A percentile compares a stretch with the other conserved stretches of the same genome.
Conservation (phyloP, 1,139 yeast genomes). For the Kurtzmaniella quercitrusa region DNA sequence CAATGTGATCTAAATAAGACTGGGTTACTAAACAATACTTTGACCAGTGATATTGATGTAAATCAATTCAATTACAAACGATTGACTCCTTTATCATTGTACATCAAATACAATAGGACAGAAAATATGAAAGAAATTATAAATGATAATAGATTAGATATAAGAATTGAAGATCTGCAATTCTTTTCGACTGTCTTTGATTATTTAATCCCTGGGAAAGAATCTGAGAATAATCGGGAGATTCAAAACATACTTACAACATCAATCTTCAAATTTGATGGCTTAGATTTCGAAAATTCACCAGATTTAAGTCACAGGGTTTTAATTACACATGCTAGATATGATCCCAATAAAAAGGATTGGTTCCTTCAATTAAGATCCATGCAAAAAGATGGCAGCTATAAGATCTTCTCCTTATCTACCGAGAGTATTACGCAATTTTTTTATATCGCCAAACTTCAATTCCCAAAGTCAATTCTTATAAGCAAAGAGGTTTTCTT, state of each 20-base stretch:
- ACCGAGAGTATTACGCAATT: slow-evolving; percentile 15
- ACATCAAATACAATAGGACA: slow-evolving; percentile 63
- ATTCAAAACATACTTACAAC: slow-evolving; percentile 2
- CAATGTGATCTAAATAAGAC: slow-evolving; percentile 41
- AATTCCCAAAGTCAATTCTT: slow-evolving; percentile 32
- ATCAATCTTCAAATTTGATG: neutral
- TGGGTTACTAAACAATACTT: slow-evolving; percentile 24
- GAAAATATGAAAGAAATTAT: slow-evolving; percentile 52
- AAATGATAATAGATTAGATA: slow-evolving; percentile 39
- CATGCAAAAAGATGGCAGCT: slow-evolving; percentile 14
- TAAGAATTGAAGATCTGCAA: slow-evolving; percentile 39
- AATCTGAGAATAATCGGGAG: slow-evolving; percentile 9
- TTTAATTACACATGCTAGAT: slow-evolving; percentile 34
- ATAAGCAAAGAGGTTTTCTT: slow-evolving; percentile 36
- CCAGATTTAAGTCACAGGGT: slow-evolving; percentile 9
- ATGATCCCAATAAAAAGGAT: slow-evolving; percentile 26
- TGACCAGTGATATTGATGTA: slow-evolving; percentile 43
- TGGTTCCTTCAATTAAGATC: slow-evolving; percentile 29
- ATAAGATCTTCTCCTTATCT: neutral
- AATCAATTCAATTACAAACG: slow-evolving; percentile 59
- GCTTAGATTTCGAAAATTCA: neutral
- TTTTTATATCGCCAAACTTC: slow-evolving; percentile 27
- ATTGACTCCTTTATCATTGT: slow-evolving; percentile 67
- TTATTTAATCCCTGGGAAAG: slow-evolving; percentile 29
- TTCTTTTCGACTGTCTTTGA: slow-evolving; percentile 43